These are phyloP conservation scores for Tagetes patula DNA, from an alignment of 129 eudicot species.

Conservation along the genomic window DNA sequence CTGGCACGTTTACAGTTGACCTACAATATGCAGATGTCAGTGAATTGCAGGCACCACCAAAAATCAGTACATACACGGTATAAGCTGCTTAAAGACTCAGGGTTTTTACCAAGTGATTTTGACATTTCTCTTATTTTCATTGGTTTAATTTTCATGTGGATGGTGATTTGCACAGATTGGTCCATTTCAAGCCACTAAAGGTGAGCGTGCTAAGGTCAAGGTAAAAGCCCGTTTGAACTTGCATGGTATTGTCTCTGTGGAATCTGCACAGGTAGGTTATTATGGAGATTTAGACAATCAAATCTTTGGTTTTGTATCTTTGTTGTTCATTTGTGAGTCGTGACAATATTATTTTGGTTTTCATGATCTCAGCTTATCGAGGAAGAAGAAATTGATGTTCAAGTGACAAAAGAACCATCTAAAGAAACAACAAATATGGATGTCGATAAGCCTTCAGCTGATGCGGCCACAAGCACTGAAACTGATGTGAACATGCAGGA, in stretches of 20 bases:
- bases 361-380: conserved; percentile 61
- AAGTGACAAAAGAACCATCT: conserved; percentile 57
- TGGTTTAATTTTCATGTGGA: neutral
- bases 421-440: conserved; percentile 56
- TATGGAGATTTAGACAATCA: neutral
- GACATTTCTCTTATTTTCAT: neutral
- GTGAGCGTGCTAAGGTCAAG: conserved; percentile 77
- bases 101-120: neutral
- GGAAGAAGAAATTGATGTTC: conserved; percentile 81
- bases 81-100: neutral
- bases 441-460: conserved; percentile 54
- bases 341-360: neutral
- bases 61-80: conserved; percentile 93
- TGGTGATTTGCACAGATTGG: conserved; percentile 60
- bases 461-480: conserved; percentile 40
- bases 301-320: neutral
- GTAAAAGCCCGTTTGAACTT: conserved; percentile 72
- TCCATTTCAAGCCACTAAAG: conserved; percentile 75
- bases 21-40: conserved; percentile 80
- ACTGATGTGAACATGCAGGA: conserved; percentile 82
- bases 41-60: conserved; percentile 74
- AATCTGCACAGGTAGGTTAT: conserved; percentile 75
- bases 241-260: conserved; percentile 83
- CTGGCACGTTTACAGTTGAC: conserved; percentile 78
- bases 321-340: conserved; percentile 31